These are phyloP conservation scores for Orbilia blumenaviensis DNA, from an alignment of 2,329 filamentous ascomycete genomes.

Conservation along the genomic window DNA sequence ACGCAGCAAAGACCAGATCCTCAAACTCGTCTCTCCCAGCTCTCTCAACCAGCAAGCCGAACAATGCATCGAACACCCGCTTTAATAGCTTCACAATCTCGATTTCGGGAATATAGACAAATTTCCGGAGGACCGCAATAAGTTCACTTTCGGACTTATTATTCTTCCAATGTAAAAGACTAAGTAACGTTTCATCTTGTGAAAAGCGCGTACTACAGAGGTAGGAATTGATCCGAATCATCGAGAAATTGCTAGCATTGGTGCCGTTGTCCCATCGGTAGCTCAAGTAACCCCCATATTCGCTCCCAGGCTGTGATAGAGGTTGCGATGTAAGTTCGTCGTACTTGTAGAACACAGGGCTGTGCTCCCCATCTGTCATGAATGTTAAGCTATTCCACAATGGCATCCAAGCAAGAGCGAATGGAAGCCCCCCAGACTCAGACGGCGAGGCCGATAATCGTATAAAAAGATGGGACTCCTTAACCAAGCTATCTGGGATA, in stretches of 20 bases:
- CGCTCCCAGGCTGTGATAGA: conserved; percentile 73
- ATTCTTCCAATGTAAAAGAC: conserved; percentile 86
- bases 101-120: conserved; percentile 94
- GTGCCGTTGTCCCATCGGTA: conserved; percentile 79
- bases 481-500: conserved; percentile 80
- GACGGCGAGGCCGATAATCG: conserved; percentile 86
- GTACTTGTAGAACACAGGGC: conserved; percentile 70
- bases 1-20: conserved; percentile 86
- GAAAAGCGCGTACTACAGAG: conserved; percentile 95
- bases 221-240: conserved; percentile 78
- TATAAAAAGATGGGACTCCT: conserved; percentile 85
- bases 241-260: conserved; percentile 72
- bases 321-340: conserved; percentile 85
- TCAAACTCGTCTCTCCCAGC: conserved; percentile 92
- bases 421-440: conserved; percentile 69
- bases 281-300: conserved; percentile 74
- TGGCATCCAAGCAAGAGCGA: conserved; percentile 90
- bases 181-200: conserved; percentile 85
- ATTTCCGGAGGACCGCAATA: conserved; percentile 76
- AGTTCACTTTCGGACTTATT: conserved; percentile 73
- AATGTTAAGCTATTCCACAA: conserved; percentile 94
- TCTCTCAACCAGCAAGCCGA: conserved; percentile 88
- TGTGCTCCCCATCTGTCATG: conserved; percentile 75
- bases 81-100: conserved; percentile 94
- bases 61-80: conserved; percentile 89